Base-by-base conservation (phyloP, 257 asterid genomes). In the Jacaranda mimosifolia region DNA sequence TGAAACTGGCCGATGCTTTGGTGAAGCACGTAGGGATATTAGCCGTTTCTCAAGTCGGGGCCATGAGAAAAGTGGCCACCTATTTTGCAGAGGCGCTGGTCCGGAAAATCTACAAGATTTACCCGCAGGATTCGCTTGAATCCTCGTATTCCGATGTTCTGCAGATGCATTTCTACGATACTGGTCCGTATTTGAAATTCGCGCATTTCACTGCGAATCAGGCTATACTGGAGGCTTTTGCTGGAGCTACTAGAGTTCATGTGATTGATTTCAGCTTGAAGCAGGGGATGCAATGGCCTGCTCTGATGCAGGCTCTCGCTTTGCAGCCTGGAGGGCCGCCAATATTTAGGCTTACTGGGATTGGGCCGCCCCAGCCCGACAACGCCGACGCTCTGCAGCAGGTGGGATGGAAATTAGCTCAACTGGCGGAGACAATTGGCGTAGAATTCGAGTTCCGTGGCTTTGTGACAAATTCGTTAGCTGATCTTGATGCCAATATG, bases 201-300 rank as follows among this genome's bases (percentile, higher is more conserved):
- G 97, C 97, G 0, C 97, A 92, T 67, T 92, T 92, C 78, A 92
- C 97, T 0, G 96, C 94, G 0, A 92, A 90, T 72, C 97, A 92
- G 60, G 97, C 97, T 0, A 92, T 92, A 11, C 79, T 92, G n/a
- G 96, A 92, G 68, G 91, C 97, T 1, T 90, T 92, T 60, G 84
- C 88, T 0, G 88, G 88, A n/a, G 84, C 85, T 3, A 71, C 14
- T 35, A 76, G 86, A 9, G 97, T 92, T 43, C 97, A 92, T 15
- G 96, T 92, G 4, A 81, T 92, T 17, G 97, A 92, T 81, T 90
- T 92, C 55, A 87, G 96, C 40, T 79, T 92, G 79, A 86, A 88
- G 35, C 96, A 92, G 63, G 97, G 97, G 79, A 89, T 89, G 96
- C 97, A 92, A 59, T 92, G 97, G 97, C 97, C 97, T 3, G 94